phyloP scores from a whole-genome alignment of 2,329 filamentous ascomycete species.

The Apiospora phragmitis region DNA sequence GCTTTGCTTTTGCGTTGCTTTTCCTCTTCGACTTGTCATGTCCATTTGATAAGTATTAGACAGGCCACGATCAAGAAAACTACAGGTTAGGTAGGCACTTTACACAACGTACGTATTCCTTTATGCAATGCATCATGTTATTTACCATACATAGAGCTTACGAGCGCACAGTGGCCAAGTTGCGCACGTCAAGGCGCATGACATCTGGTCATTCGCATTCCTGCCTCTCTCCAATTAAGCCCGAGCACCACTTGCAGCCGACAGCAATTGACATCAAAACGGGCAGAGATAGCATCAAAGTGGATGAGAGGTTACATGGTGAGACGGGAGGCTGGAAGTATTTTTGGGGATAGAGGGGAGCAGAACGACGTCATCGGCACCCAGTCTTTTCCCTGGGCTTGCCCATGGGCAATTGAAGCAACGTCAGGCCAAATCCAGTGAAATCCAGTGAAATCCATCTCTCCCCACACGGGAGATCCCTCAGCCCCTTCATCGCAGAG shows the following conservation, averaged over 20 bases:
- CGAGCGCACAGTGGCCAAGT: not conserved
- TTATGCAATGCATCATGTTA: not conserved
- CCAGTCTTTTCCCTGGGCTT: not conserved
- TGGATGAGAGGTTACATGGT: not conserved
- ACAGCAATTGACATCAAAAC: not conserved
- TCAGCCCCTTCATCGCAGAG: not conserved
- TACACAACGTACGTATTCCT: not conserved
- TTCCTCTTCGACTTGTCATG: not conserved
- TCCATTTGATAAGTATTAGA: not conserved
- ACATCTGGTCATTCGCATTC: not conserved
- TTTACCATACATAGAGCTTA: too few species aligned
- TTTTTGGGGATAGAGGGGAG: not conserved
- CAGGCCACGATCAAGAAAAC: not conserved
- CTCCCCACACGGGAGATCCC: slow-evolving; percentile 3
- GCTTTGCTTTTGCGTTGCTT: not conserved
- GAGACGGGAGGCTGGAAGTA: slow-evolving; percentile 5
- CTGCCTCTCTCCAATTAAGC: not conserved
- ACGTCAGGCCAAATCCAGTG: not conserved
- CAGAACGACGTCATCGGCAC: not conserved
- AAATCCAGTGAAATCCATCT: not conserved
- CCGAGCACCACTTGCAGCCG: not conserved
- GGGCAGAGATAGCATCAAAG: not conserved
- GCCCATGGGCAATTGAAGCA: not conserved
- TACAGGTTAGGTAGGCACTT: not conserved
- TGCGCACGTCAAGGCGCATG: slow-evolving; percentile 5